Evolutionary conservation across 805 yeast species (phyloP), one percentile per base, ranked within the genome.

Genomic region (Kluyveromyces siamensis): DNA sequence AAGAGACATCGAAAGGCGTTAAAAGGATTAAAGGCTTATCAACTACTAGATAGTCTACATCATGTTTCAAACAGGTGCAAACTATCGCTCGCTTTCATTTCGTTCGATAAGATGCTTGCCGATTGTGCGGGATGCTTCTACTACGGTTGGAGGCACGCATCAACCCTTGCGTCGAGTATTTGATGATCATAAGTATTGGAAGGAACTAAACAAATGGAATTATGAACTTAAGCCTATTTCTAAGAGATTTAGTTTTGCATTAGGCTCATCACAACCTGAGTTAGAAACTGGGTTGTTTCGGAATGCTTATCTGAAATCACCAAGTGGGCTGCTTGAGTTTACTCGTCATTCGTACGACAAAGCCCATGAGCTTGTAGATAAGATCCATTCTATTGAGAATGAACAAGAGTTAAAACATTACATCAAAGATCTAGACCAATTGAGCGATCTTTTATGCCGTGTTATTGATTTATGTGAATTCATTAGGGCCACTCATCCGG

Each of bases 381-480:
- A 71, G n/a, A 79, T 91, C 70, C 67, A 79, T 14, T 59, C 58
- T 7, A 77, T 76, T 45, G 68, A 71, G 19, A 56, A 75, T 1
- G 61, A 57, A 0, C 69, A 70, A 9, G 86, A 77, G 1, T 58
- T 75, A 18, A 55, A 57, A 16, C 64, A 71, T 6, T 87, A 79
- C 47, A 76, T 91, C 47, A 61, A 78, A 40, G 79, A 81, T 46
- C 70, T 93, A 53, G 99, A 93, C 62, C 79, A 88, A 55, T 68
- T 93, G 38, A 85, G 96, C 59, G 98, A 93, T 61, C 77, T 84
- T 27, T 67, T 93, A 30, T 93, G 99, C 62, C 78, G 96, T 49
- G 97, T 88, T 6, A 90, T 93, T 39, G 99, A 93, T 66, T 75
- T 91, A 45, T 91, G 96, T 37, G 98, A 90, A 57, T 91, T 91